Conservation (phyloP, 169 alveolate species). For the Plasmodium vinckei region DNA sequence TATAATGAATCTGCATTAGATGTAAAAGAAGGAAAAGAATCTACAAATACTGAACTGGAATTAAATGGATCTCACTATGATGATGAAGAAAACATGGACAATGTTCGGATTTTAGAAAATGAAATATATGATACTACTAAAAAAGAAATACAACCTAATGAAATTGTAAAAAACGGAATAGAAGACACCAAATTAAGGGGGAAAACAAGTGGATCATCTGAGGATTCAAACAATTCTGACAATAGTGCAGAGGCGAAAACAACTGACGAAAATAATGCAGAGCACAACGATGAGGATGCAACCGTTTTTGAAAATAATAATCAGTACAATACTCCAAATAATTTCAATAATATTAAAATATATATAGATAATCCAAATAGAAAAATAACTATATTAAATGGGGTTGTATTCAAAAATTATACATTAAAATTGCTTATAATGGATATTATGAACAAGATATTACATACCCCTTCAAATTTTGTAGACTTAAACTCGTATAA, state of each 20-base stretch:
- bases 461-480: constrained; percentile 64
- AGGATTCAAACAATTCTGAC: not conserved
- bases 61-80: not conserved
- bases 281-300: constrained; percentile 21
- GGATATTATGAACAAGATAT: constrained; percentile 63
- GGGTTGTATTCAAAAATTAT: constrained; percentile 40
- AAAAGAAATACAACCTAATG: not conserved
- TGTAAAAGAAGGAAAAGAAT: not conserved
- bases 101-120: not conserved
- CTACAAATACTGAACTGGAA: not conserved
- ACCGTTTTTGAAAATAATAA: constrained; percentile 40
- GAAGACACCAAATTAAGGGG: not conserved
- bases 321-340: constrained; percentile 15
- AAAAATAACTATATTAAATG: constrained; percentile 39
- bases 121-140: not conserved
- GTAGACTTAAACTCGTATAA: constrained; percentile 24
- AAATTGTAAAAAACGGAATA: not conserved
- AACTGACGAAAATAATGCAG: not conserved
- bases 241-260: too few relatives aligned
- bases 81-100: not conserved
- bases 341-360: constrained; percentile 19
- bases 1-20: not conserved
- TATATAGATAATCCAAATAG: constrained; percentile 37
- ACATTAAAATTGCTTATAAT: constrained; percentile 36
- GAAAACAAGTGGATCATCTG: not conserved